Base-by-base conservation (phyloP, 164 flowering plant species). In the Santalum album region DNA sequence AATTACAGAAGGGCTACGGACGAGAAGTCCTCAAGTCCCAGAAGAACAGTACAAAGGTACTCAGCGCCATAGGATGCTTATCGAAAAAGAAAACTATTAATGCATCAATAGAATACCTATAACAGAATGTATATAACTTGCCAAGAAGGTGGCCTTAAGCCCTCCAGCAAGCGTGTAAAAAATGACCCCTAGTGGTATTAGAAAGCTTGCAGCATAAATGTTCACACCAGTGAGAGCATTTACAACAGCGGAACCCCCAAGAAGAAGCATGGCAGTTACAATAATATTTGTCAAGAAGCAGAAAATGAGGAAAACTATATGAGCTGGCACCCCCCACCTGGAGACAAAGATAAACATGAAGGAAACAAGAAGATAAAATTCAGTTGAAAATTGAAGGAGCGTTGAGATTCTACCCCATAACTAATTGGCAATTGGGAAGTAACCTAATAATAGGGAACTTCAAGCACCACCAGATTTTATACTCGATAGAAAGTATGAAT, bases 161-260 rank as follows among this genome's bases (percentile, higher is more conserved):
- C 96, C 98, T 61, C 98, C 98, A 7, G 98, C 96, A 49, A 88
- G 65, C 3, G 98, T 91, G 59, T 91, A 91, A 11, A 88, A 84
- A 51, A 91, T 73, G 0, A 91, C 96, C 25, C 98, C 98, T 25
- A 88, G 92, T 1, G 98, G 98, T 44, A 91, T 91, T 14, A 91
- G 69, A 42, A 91, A 91, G 72, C 98, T 91, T 36, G 98, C 98
- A 57, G 96, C 98, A 61, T 82, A 91, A 19, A 91, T 81, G 71
- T 91, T 84, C 26, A 91, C 88, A 17, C 98, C 96, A 1, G 98
- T 91, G 6, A 91, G 90, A 3, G 96, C 96, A 79, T 88, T 88
- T 19, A 91, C 98, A 9, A 91, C 98, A 32, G 98, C 96, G 50
- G 98, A 91, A 24, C 96, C 98, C 20, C 98, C 98, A 16, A 91